These are phyloP conservation scores for Psilocybe azurescens DNA, from an alignment of 768 basidiomycete species.

Conservation along the genomic window DNA sequence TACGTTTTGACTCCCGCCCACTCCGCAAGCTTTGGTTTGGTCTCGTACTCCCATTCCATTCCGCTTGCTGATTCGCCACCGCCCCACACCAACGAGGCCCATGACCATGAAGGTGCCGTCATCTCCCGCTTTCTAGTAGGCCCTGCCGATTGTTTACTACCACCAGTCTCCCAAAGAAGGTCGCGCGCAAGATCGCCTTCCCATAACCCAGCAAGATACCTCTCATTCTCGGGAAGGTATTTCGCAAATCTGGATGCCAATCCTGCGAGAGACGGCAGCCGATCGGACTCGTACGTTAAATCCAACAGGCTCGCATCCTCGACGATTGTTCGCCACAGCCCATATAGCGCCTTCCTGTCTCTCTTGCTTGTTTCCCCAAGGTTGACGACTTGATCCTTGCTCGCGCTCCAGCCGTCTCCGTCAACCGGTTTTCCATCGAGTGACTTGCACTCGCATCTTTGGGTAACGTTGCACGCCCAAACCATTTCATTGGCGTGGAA, in stretches of 20 bases:
- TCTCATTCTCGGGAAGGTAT: constrained; percentile 15
- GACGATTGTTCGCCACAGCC: constrained; percentile 20
- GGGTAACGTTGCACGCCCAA: constrained; percentile 18
- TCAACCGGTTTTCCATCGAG: constrained; percentile 16
- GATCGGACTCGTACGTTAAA: constrained; percentile 20
- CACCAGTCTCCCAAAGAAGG: constrained; percentile 21
- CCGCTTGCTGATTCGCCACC: constrained; percentile 10
- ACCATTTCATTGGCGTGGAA: constrained; percentile 20
- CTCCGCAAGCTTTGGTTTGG: constrained; percentile 20
- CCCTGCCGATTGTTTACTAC: constrained; percentile 6
- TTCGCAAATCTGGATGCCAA: constrained; percentile 19
- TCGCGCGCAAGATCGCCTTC: constrained; percentile 20
- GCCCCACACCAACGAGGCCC: constrained; percentile 19
- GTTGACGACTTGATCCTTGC: constrained; percentile 15
- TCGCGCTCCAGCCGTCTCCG: constrained; percentile 21
- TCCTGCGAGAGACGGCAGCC: constrained; percentile 20
- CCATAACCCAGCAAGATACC: constrained; percentile 22
- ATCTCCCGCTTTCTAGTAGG: constrained; percentile 8
- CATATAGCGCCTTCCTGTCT: constrained; percentile 11
- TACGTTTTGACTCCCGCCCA: constrained; percentile 18
- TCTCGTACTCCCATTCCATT: constrained; percentile 21
- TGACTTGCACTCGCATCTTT: constrained; percentile 19
- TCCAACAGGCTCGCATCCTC: constrained; percentile 19
- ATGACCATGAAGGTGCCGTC: constrained; percentile 20
- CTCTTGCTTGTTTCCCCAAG: background rate